These are phyloP conservation scores for Yamadazyma triangularis DNA, from an alignment of 1,139 yeast species.

Conservation along the genomic window DNA sequence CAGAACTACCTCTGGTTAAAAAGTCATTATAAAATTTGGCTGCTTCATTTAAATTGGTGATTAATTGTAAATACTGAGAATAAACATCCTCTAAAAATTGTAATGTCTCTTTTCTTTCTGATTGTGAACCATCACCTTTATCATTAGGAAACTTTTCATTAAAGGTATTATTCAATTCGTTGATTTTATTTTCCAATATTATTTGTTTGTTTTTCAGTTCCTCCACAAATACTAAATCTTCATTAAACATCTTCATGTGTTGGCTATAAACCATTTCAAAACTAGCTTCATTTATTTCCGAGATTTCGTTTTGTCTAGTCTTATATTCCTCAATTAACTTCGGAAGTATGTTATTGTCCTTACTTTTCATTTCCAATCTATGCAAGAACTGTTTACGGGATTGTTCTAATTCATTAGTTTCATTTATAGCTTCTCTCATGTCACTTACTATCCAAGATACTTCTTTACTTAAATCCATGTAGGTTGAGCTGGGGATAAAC, in stretches of 20 bases:
- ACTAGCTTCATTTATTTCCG: constrained; percentile 18
- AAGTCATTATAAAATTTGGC: constrained; percentile 65
- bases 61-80: constrained; percentile 51
- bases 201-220: constrained; percentile 38
- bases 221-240: constrained; percentile 36
- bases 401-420: constrained; percentile 21
- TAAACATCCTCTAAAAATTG: constrained; percentile 53
- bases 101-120: constrained; percentile 45
- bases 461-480: constrained; percentile 36
- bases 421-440: constrained; percentile 34
- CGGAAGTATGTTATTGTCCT: constrained; percentile 48
- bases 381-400: constrained; percentile 38
- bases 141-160: constrained; percentile 12
- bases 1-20: constrained; percentile 42
- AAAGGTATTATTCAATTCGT: constrained; percentile 36
- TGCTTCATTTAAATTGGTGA: constrained; percentile 65
- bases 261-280: constrained; percentile 31
- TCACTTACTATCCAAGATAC: constrained; percentile 33
- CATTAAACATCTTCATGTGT: constrained; percentile 38
- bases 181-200: constrained; percentile 39
- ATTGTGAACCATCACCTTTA: constrained; percentile 14
- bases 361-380: constrained; percentile 39
- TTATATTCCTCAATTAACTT: constrained; percentile 46
- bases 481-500: constrained; percentile 48
- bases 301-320: constrained; percentile 3